phyloP scores from a whole-genome alignment of 164 flowering plant genomes.

The Nymphaea thermarum region DNA sequence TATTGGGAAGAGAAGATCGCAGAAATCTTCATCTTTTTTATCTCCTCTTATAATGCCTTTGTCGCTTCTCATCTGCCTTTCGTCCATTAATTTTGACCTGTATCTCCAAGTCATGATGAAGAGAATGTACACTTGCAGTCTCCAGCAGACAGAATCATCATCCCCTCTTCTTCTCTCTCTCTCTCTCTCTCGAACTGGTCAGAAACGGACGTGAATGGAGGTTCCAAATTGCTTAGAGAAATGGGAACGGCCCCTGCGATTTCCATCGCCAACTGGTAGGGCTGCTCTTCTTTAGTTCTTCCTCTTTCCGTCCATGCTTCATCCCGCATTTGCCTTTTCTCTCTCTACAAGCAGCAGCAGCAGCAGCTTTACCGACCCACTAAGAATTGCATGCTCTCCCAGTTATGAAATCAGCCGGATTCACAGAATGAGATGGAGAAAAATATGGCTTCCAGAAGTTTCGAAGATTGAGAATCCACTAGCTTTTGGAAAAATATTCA shows the following conservation, averaged over 20 bases:
- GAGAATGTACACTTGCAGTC: slow-evolving; percentile 19
- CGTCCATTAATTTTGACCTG: background rate
- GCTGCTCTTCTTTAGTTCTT: slow-evolving; percentile 4
- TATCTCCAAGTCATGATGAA: slow-evolving; percentile 26
- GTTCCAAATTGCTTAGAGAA: slow-evolving; percentile 7
- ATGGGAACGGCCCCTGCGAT: slow-evolving; percentile 6
- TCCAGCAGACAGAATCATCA: slow-evolving; percentile 39
- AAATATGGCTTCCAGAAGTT: background rate
- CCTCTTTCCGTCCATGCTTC: no score
- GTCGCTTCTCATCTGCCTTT: background rate
- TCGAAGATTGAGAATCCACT: background rate
- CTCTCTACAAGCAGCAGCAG: background rate
- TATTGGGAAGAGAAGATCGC: no score
- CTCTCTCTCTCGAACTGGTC: background rate
- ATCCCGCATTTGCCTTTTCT: background rate
- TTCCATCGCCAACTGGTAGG: slow-evolving; percentile 4
- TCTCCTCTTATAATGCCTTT: background rate
- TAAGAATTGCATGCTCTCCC: background rate
- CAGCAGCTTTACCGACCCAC: slow-evolving; percentile 18
- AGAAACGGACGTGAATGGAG: slow-evolving; percentile 9
- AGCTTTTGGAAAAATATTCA: background rate
- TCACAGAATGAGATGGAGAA: background rate
- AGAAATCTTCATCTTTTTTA: no score
- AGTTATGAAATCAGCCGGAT: background rate
- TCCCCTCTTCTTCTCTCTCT: slow-evolving; percentile 7